Conservation (phyloP, 73 alveolate species). For the Uronychia binucleata region DNA sequence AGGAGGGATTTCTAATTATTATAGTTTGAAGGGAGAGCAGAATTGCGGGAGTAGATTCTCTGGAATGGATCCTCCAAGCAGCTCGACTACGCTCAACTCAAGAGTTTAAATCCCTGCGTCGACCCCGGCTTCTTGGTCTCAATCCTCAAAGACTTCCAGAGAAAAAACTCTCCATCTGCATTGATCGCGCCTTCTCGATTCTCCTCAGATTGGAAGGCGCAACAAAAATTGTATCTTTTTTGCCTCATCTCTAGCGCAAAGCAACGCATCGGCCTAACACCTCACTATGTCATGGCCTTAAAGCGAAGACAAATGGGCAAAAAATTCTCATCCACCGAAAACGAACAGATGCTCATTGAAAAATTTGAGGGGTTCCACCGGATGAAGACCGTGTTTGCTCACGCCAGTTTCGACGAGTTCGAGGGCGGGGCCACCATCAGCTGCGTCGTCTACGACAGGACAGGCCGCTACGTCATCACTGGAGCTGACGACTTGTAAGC, state of each 20-base stretch:
- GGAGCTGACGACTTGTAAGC: conserved; percentile 67
- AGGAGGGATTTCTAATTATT: not conserved
- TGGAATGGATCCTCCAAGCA: conserved; percentile 14
- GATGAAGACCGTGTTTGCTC: conserved; percentile 60
- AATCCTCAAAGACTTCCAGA: not conserved
- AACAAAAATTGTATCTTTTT: not conserved
- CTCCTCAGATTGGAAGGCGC: not conserved
- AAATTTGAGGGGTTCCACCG: conserved; percentile 15
- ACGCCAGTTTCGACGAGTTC: conserved; percentile 38
- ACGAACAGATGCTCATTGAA: not conserved
- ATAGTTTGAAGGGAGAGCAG: conserved; percentile 9
- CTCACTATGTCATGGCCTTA: not conserved
- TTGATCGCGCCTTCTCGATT: not conserved
- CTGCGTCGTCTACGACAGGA: conserved; percentile 28
- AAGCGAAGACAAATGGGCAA: not conserved
- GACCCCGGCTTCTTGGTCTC: conserved; percentile 10
- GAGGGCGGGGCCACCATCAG: conserved; percentile 23
- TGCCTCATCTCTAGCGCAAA: not conserved
- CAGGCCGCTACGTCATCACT: conserved; percentile 34
- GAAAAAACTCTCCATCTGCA: not conserved
- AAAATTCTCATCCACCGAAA: not conserved
- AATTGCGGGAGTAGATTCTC: conserved; percentile 29
- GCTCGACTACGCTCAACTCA: conserved; percentile 31
- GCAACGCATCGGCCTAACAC: not conserved
- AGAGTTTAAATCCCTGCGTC: conserved; percentile 18